Evolutionary conservation across 2,329 filamentous ascomycete species (phyloP), one percentile per base, ranked within the genome.

Genomic region (Ceratocystis destructans): DNA sequence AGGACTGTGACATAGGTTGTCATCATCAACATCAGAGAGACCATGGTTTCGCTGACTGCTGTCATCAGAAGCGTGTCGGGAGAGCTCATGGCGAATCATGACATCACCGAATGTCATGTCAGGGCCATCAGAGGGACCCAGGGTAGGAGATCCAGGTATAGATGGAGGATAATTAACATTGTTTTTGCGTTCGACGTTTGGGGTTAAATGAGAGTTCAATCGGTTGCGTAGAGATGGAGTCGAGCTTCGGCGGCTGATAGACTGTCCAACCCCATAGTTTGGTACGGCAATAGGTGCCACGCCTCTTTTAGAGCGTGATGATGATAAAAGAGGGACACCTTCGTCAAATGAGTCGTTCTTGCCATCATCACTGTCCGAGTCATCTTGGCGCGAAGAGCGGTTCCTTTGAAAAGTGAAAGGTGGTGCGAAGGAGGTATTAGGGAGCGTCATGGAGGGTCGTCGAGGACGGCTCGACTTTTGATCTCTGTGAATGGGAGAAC

Each of bases 1-100:
- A 7, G 73, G 85, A 65, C 88, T 85, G 0, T 92, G 93, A 72
- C 96, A 96, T 77, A 94, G 96, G 0, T 97, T 92, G 76, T 97
- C 94, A 70, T 89, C 89, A 71, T 94, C 85, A 0, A 86, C 89
- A 10, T 86, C 80, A 12, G 87, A 74, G 12, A 65, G 64, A 31
- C 64, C 15, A 10, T 41, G 22, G 55, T 50, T 50, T 57, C 44
- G 48, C 37, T 68, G 64, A 5, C 62, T 64, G 22, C 67, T 68
- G 22, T 66, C 64, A 8, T 68, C 67, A 7, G 67, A 68, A 10
- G 67, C 61, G 50, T 66, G 67, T 22, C 72, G 48, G 70, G 71
- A 69, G 77, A 73, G 25, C 64, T 89, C 84, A 69, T 87, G 84
- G 7, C 86, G 79, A 66, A 90, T 82, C 82, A 91, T 86, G 69